Evolutionary conservation across 2,329 filamentous ascomycete species (phyloP), one percentile per base, ranked within the genome.

Genomic region (Sordariomycetes sp.): DNA sequence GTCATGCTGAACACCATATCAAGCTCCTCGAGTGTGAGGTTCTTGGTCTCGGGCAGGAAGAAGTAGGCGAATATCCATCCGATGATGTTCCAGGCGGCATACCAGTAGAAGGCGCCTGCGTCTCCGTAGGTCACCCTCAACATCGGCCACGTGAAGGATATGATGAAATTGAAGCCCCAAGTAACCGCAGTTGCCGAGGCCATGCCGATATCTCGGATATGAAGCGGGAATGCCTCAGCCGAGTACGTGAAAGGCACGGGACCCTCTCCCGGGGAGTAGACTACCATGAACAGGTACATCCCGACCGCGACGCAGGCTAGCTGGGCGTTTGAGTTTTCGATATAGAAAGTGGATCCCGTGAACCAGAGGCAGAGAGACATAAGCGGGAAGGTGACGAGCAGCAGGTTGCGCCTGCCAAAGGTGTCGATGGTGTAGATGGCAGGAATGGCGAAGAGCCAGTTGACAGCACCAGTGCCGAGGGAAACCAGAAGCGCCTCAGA

Each of bases 171-270:
- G 63, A 72, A 75, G 0, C 69, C 67, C 72, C 72, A 74, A 0
- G 69, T 72, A 14, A 72, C 72, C 0, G 73, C 70, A 0, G 72
- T 74, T 16, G 72, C 70, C 0, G 77, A 70, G 0, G 76, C 75
- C 79, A 82, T 82, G 16, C 79, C 79, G 57, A 80, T 74, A 11
- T 78, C 77, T 54, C 80, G 75, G 12, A 82, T 75, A 52, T 82
- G 80, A 0, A 83, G 68, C 0, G 80, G 80, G 62, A 82, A 83
- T 0, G 79, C 80, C 62, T 83, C 81, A 1, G 80, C 80, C 0
- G 78, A 81, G 65, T 83, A 83, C 0, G 80, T 83, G 62, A 83
- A 83, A 0, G 81, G 80, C 0, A 83, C 80, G 0, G 80, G 79
- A 0, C 81, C 80, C 54, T 80, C 77, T 18, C 81, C 80, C 0